Conservation (phyloP, 495 filamentous ascomycete genomes). For the Jackrogersella minutella region DNA sequence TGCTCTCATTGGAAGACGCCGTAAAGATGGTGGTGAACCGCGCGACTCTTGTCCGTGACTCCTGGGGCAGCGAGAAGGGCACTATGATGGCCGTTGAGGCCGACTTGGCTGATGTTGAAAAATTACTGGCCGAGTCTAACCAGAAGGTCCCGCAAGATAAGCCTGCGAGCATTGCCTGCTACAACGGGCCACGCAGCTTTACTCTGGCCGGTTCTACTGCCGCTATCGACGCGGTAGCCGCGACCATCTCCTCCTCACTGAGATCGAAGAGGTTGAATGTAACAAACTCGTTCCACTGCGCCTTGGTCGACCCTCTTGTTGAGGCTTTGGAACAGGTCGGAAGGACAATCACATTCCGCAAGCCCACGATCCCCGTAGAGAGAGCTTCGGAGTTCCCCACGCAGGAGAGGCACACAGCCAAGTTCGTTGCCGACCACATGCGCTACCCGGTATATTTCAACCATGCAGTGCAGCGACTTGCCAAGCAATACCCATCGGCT, state of each 20-base stretch:
- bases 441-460: slow-evolving; percentile 61
- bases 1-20: slow-evolving; percentile 48
- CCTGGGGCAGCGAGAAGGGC: slow-evolving; percentile 54
- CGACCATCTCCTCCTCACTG: slow-evolving; percentile 34
- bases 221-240: slow-evolving; percentile 46
- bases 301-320: slow-evolving; percentile 53
- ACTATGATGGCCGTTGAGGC: slow-evolving; percentile 59
- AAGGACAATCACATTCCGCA: slow-evolving; percentile 42
- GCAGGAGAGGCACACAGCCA: slow-evolving; percentile 49
- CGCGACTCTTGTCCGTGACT: slow-evolving; percentile 47
- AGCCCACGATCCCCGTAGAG: slow-evolving; percentile 47
- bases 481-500: slow-evolving; percentile 45
- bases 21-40: slow-evolving; percentile 51
- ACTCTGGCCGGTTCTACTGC: slow-evolving; percentile 54
- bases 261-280: slow-evolving; percentile 54
- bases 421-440: slow-evolving; percentile 57
- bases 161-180: slow-evolving; percentile 55
- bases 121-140: slow-evolving; percentile 39
- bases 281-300: slow-evolving; percentile 63
- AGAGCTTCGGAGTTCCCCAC: slow-evolving; percentile 45
- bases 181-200: slow-evolving; percentile 59
- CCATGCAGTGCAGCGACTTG: slow-evolving; percentile 57
- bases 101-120: slow-evolving; percentile 41
- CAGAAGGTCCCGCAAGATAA: slow-evolving; percentile 18
- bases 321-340: slow-evolving; percentile 44